Evolutionary conservation across 805 yeast species (phyloP), one percentile per base, ranked within the genome.

Genomic region (Teunomyces funiuensis): DNA sequence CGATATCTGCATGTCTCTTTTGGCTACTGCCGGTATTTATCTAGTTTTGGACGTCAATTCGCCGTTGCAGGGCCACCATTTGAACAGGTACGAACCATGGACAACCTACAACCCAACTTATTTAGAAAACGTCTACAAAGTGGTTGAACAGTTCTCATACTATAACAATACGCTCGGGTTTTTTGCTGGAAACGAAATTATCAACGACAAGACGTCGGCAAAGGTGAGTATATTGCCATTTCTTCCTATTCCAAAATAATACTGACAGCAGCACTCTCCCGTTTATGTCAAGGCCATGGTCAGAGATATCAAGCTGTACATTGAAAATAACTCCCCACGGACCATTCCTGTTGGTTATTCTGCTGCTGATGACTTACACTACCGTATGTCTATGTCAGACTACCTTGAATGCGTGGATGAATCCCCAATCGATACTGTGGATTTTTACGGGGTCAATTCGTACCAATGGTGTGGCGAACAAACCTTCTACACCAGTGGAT

Each of bases 41-140:
- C 67, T 91, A 38, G 83, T 91, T 19, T 71, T 91, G 17, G 98
- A 91, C 62, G 96, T 91, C 22, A 91, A 91, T 60, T 86, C 97
- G 0, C 97, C 97, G 0, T 60, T 84, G 36, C 76, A 72, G 11
- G 77, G 80, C 28, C 93, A 87, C 52, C 91, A 88, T 55, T 65
- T 91, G 55, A 87, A 90, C 60, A 73, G 98, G 47, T 86, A 89
- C 56, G 96, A 90, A 55, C 98, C 98, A 0, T 89, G 97, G 97
- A 82, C 85, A 1, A 76, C 93, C 0, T 91, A 90, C 60, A 87
- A 77, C 47, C 72, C 69, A 7, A 74, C 66, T 1, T 91, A 91
- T 61, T 58, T 88, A 50, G 77, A 76, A 33, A 96, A 88, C 57
- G 79, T 89, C 4, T 86, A 86, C 60, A 78, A 76, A 55, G 85